Evolutionary conservation across 2,329 filamentous ascomycete species (phyloP).

Genomic region (Chrysoporthe cubensis): DNA sequence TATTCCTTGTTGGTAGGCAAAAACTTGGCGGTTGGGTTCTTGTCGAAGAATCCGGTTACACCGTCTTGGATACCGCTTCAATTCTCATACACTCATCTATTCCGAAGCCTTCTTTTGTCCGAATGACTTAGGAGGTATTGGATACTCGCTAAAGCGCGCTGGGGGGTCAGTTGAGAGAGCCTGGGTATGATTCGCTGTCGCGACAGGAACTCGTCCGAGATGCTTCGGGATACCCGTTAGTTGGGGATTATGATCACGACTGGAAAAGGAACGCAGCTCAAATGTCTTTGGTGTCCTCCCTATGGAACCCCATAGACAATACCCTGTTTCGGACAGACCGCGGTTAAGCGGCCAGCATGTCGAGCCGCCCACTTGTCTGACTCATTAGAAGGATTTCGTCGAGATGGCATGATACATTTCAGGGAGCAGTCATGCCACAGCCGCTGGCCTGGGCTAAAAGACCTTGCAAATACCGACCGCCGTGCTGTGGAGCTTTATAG

Average conservation of each 20-base stretch:
- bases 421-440: not conserved
- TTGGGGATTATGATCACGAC: not conserved
- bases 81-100: too few relatives aligned
- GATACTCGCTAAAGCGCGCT: too few relatives aligned
- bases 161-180: too few relatives aligned
- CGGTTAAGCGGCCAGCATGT: not conserved
- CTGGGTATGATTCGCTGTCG: not conserved
- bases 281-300: not conserved
- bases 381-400: not conserved
- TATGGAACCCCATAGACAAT: not conserved
- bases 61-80: too few relatives aligned
- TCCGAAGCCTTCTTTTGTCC: too few relatives aligned
- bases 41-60: too few relatives aligned
- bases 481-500: not conserved
- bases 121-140: too few relatives aligned
- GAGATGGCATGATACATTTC: not conserved
- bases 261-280: not conserved
- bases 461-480: not conserved
- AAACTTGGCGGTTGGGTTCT: too few relatives aligned
- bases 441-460: not conserved
- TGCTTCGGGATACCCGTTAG: not conserved
- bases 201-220: not conserved
- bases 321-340: not conserved
- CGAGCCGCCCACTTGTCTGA: not conserved
- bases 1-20: too few relatives aligned